phyloP scores from a whole-genome alignment of 75 land plant species.

The Pseudotsuga menziesii region DNA sequence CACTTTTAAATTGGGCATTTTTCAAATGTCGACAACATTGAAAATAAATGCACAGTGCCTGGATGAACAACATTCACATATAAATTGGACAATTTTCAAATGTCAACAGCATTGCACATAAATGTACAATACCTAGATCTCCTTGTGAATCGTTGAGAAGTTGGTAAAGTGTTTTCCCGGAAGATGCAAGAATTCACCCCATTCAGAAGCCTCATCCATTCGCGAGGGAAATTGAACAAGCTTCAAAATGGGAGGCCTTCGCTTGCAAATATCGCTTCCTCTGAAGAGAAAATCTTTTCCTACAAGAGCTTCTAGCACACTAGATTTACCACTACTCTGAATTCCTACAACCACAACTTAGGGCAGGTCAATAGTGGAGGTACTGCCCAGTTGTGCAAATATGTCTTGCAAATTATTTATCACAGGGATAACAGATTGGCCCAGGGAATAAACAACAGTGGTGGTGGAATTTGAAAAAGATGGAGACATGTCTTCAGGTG shows the following conservation, averaged over 20 bases:
- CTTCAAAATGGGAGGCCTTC: slow-evolving; percentile 82
- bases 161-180: slow-evolving; percentile 65
- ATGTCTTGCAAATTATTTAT: slow-evolving; percentile 93
- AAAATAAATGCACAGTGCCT: no score
- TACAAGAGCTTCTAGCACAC: slow-evolving; percentile 87
- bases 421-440: slow-evolving; percentile 74
- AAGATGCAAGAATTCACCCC: slow-evolving; percentile 86
- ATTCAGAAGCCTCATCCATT: slow-evolving; percentile 25
- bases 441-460: slow-evolving; percentile 21
- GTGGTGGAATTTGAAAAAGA: neutral
- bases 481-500: slow-evolving; percentile 1
- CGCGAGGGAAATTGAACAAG: slow-evolving; percentile 43
- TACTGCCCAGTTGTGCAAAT: slow-evolving; percentile 72
- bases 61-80: no score
- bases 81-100: neutral
- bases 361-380: slow-evolving; percentile 77
- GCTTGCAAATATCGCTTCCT: slow-evolving; percentile 77
- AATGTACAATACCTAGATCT: slow-evolving; percentile 51
- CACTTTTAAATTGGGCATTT: no score
- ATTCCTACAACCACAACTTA: slow-evolving; percentile 91
- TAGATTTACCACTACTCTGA: slow-evolving; percentile 96
- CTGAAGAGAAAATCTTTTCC: slow-evolving; percentile 82
- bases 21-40: no score
- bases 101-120: neutral
- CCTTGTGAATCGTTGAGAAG: slow-evolving; percentile 64